Evolutionary conservation across 2,329 filamentous ascomycete genomes (phyloP).

Genomic region (Ophiostoma perfectum): DNA sequence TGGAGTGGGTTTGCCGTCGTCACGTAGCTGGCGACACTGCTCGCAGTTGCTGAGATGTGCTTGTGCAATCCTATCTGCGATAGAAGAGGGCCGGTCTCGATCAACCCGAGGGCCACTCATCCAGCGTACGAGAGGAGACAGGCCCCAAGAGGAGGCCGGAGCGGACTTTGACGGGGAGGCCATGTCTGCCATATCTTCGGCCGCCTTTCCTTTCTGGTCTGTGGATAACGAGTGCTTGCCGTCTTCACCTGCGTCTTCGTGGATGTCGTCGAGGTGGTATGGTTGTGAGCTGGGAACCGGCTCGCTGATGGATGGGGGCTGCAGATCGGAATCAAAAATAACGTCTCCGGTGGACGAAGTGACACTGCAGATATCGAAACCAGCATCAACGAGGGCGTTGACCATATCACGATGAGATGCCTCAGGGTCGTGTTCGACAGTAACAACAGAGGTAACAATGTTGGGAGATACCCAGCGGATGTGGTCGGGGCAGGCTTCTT

Average conservation of each 20-base stretch:
- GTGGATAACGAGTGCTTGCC: not conserved
- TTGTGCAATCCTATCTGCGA: constrained; percentile 22
- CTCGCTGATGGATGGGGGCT: not conserved
- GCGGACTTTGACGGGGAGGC: constrained; percentile 9
- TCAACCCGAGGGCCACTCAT: constrained; percentile 17
- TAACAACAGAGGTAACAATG: constrained; percentile 65
- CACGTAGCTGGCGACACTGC: constrained; percentile 36
- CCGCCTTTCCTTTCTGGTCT: constrained; percentile 11
- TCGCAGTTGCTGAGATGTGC: constrained; percentile 42
- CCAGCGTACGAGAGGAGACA: constrained; percentile 26
- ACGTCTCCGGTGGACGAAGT: constrained; percentile 34
- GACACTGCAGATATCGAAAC: constrained; percentile 54
- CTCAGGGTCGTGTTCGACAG: constrained; percentile 50
- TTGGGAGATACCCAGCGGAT: constrained; percentile 61
- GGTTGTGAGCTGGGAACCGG: not conserved
- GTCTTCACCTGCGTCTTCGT: constrained; percentile 12
- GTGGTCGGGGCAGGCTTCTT: constrained; percentile 41
- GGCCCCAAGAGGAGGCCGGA: constrained; percentile 16
- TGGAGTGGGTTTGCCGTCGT: constrained; percentile 13
- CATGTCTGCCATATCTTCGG: not conserved
- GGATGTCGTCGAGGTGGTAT: constrained; percentile 3
- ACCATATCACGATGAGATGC: constrained; percentile 42
- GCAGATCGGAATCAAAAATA: constrained; percentile 19
- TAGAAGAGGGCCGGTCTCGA: not conserved
- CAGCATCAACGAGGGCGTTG: constrained; percentile 48